phyloP scores from a whole-genome alignment of 352 stramenopile species.

The Thalassiosira sp. region DNA sequence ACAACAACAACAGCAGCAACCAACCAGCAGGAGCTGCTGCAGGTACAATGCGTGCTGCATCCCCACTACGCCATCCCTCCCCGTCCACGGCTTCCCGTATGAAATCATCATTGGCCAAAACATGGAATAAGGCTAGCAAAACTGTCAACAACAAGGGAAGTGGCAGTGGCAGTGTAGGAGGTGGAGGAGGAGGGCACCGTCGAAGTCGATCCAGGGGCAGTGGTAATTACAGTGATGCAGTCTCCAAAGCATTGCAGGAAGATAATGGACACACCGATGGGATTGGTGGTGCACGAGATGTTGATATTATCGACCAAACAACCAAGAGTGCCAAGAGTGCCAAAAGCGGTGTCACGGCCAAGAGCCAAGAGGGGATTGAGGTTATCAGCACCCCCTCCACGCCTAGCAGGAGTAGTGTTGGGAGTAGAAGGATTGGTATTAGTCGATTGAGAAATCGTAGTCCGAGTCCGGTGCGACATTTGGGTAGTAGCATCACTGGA shows the following conservation, averaged over 20 bases:
- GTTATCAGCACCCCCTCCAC: neutral
- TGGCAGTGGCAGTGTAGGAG: neutral
- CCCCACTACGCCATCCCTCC: constrained; percentile 27
- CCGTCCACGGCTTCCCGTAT: constrained; percentile 13
- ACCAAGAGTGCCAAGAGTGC: neutral
- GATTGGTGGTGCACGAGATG: neutral
- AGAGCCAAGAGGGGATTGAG: constrained; percentile 7
- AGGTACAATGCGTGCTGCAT: constrained; percentile 16
- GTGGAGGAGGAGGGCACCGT: neutral
- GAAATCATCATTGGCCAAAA: constrained; percentile 24
- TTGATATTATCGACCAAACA: neutral
- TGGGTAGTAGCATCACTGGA: neutral
- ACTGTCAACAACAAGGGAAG: neutral
- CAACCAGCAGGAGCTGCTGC: neutral
- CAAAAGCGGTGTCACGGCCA: neutral
- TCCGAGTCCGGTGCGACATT: constrained; percentile 31
- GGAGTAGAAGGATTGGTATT: neutral
- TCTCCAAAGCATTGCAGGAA: constrained; percentile 21
- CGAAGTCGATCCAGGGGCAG: neutral
- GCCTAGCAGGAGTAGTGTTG: neutral
- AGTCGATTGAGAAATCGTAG: constrained; percentile 12
- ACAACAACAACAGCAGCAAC: neutral
- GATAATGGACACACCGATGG: constrained; percentile 5
- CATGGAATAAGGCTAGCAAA: constrained; percentile 24
- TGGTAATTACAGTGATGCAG: constrained; percentile 36